These are phyloP conservation scores for Echinosophora koreensis DNA, from an alignment of 306 rosid genomes.

Conservation along the genomic window DNA sequence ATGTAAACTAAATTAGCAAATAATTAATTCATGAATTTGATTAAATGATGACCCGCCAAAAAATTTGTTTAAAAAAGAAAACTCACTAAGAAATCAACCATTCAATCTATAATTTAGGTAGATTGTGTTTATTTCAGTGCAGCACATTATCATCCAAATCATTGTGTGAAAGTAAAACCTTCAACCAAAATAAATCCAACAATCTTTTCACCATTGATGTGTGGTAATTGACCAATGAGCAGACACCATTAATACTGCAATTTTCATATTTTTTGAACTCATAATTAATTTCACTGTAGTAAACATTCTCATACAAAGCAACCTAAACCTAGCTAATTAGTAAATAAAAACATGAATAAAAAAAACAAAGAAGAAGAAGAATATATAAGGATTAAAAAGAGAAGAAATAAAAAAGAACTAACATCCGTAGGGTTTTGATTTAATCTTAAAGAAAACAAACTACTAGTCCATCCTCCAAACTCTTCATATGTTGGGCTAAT, in stretches of 20 bases:
- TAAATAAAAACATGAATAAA: not conserved
- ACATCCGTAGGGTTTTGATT: constrained; percentile 67
- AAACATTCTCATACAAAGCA: constrained; percentile 53
- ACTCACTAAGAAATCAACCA: constrained; percentile 25
- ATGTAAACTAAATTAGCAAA: constrained; percentile 7
- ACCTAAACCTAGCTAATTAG: constrained; percentile 48
- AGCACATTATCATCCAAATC: constrained; percentile 36
- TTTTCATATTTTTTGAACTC: constrained; percentile 42
- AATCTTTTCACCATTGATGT: constrained; percentile 13
- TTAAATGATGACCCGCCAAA: constrained; percentile 38
- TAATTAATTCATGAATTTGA: constrained; percentile 16
- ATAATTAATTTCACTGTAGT: constrained; percentile 48
- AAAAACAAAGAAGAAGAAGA: not conserved
- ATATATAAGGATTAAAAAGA: constrained; percentile 40
- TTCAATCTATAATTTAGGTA: constrained; percentile 15
- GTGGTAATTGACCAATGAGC: constrained; percentile 28
- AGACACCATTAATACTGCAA: constrained; percentile 31
- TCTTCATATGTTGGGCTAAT: constrained; percentile 37
- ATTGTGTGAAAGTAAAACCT: constrained; percentile 34
- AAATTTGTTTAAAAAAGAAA: constrained; percentile 3
- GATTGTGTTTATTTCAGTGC: constrained; percentile 37
- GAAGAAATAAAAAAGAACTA: not conserved
- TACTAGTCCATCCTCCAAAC: constrained; percentile 41
- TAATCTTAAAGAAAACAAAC: constrained; percentile 42
- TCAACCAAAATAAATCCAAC: constrained; percentile 25